A percentile compares a stretch with the other conserved stretches of the same genome.
Conservation (phyloP, 164 flowering plant genomes). For the Platanus orientalis region DNA sequence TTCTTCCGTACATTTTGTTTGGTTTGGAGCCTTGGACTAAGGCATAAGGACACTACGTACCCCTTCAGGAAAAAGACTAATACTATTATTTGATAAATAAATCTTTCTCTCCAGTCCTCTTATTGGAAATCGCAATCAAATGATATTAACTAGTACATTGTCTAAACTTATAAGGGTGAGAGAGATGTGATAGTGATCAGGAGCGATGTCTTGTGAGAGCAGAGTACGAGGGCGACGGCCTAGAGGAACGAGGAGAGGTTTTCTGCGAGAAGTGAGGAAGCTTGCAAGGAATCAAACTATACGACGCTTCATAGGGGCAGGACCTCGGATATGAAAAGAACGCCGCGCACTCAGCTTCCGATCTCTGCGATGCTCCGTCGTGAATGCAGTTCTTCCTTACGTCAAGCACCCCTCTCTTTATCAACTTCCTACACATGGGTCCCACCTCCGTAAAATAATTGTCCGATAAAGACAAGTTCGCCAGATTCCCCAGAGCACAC, state of each 20-base stretch:
- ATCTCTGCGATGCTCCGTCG: slow-evolving; percentile 24
- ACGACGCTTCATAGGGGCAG: slow-evolving; percentile 11
- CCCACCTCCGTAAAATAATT: slow-evolving; percentile 44
- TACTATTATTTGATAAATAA: too few species aligned
- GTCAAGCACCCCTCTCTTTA: slow-evolving; percentile 18
- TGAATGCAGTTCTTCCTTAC: slow-evolving; percentile 28
- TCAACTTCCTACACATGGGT: slow-evolving; percentile 24
- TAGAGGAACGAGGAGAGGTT: neutral
- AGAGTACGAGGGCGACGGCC: neutral
- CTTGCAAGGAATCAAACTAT: slow-evolving; percentile 19
- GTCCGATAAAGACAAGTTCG: slow-evolving; percentile 20
- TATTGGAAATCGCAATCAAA: too few species aligned
- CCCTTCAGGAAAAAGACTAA: too few species aligned
- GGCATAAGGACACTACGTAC: too few species aligned
- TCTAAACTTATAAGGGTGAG: too few species aligned
- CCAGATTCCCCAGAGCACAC: slow-evolving; percentile 30
- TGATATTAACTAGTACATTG: too few species aligned
- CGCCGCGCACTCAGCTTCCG: slow-evolving; percentile 17
- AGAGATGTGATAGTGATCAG: too few species aligned
- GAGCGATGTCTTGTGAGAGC: too few species aligned
- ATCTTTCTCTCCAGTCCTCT: too few species aligned
- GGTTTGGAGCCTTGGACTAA: too few species aligned
- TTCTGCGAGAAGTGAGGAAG: slow-evolving; percentile 2
- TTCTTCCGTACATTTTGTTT: too few species aligned
- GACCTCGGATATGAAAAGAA: slow-evolving; percentile 19